A percentile compares a stretch with the other conserved stretches of the same genome.
Conservation (phyloP, 148 eudicot species). For the Rhododendron kiyosumense region DNA sequence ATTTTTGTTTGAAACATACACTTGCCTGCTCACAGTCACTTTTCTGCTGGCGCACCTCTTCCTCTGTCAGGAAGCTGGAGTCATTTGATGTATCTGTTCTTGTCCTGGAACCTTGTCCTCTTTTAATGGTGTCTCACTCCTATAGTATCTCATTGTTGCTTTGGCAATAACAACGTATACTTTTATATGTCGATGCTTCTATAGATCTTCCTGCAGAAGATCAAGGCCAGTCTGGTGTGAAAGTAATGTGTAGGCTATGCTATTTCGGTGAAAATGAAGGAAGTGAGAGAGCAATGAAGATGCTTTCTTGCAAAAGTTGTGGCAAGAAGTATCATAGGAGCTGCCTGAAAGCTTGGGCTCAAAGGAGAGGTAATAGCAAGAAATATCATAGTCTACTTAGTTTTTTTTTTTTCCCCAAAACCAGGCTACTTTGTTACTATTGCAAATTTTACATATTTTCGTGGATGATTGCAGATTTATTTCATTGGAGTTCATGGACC, state of each 20-base stretch:
- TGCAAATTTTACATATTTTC: conserved; percentile 5
- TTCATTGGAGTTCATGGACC: conserved; percentile 98
- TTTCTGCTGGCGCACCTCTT: background rate
- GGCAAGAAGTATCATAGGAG: conserved; percentile 88
- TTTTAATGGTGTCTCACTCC: background rate
- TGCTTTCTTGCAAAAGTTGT: conserved; percentile 82
- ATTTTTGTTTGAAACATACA: background rate
- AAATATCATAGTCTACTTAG: background rate
- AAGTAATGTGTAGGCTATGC: conserved; percentile 92
- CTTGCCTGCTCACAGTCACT: background rate
- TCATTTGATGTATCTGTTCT: background rate
- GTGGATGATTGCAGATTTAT: conserved; percentile 57
- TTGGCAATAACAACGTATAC: background rate
- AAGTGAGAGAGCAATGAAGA: conserved; percentile 82
- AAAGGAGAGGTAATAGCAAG: conserved; percentile 65
- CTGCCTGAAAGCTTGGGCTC: conserved; percentile 88
- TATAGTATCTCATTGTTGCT: background rate
- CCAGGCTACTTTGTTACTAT: background rate
- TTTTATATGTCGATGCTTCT: conserved; percentile 30
- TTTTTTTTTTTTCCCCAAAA: background rate
- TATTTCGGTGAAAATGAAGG: conserved; percentile 86
- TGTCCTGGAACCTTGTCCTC: background rate
- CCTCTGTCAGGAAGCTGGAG: background rate
- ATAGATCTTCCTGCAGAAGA: conserved; percentile 65
- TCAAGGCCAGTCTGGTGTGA: conserved; percentile 45